Evolutionary conservation across 2,329 filamentous ascomycete species (phyloP).

Genomic region (Monosporascus ibericus): DNA sequence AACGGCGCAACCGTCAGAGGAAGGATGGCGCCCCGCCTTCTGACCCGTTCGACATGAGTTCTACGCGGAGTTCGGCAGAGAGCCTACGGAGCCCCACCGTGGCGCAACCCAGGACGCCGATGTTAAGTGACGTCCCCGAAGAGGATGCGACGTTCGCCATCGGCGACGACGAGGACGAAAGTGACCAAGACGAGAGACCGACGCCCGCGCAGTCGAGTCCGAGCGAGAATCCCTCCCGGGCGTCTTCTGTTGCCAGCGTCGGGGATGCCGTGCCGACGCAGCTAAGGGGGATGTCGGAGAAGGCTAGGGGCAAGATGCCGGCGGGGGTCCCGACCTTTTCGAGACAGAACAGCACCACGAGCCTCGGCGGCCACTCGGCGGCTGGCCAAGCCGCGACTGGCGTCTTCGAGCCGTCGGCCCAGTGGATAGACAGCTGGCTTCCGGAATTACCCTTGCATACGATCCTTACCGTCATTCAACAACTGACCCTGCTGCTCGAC

Average conservation of each 20-base stretch:
- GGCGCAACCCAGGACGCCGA: constrained; percentile 45
- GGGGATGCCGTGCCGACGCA: constrained; percentile 81
- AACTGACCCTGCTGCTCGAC: constrained; percentile 53
- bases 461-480: constrained; percentile 68
- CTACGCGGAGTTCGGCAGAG: constrained; percentile 58
- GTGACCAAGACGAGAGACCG: constrained; percentile 42
- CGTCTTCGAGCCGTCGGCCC: constrained; percentile 69
- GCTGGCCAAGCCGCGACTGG: constrained; percentile 49
- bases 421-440: constrained; percentile 94
- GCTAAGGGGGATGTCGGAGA: constrained; percentile 90
- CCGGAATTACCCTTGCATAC: constrained; percentile 85
- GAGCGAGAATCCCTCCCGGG: constrained; percentile 55
- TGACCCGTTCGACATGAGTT: constrained; percentile 43
- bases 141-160: constrained; percentile 82
- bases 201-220: constrained; percentile 59
- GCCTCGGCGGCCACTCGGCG: constrained; percentile 61
- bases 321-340: constrained; percentile 78
- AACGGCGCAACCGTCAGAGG: constrained; percentile 64
- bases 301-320: constrained; percentile 92
- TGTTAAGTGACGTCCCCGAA: constrained; percentile 64
- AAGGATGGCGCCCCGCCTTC: constrained; percentile 54
- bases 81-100: constrained; percentile 59
- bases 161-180: constrained; percentile 72
- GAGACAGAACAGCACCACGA: constrained; percentile 82
- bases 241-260: constrained; percentile 60